A percentile compares a stretch with the other conserved stretches of the same genome.
Conservation (phyloP, 768 basidiomycete genomes). For the Lepiota brunneoincarnata region DNA sequence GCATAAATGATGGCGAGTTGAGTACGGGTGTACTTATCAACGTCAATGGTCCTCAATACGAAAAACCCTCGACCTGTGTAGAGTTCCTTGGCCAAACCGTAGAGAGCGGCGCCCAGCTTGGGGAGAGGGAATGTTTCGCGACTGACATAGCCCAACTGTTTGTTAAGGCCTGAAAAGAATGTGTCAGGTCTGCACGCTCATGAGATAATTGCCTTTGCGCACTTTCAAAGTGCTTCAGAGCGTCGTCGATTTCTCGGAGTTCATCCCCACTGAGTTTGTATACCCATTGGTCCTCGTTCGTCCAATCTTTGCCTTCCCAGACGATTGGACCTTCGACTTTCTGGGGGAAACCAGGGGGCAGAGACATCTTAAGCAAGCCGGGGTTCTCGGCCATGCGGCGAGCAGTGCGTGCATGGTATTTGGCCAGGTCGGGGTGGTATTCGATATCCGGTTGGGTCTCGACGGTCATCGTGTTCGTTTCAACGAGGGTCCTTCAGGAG, state of each 20-base stretch:
- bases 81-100: constrained; percentile 36
- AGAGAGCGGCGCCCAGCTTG: constrained; percentile 31
- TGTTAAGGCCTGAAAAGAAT: background rate
- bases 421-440: constrained; percentile 36
- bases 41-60: constrained; percentile 42
- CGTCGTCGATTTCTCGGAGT: constrained; percentile 34
- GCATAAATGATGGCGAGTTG: constrained; percentile 43
- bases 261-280: constrained; percentile 28
- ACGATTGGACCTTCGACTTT: constrained; percentile 34
- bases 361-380: constrained; percentile 20
- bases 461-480: background rate
- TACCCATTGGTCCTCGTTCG: constrained; percentile 37
- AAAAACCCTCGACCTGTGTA: constrained; percentile 48
- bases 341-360: constrained; percentile 35
- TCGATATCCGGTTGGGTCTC: constrained; percentile 32
- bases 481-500: too few species aligned
- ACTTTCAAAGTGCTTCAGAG: constrained; percentile 21
- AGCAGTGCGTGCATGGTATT: constrained; percentile 36
- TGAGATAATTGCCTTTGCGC: background rate
- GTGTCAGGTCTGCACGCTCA: background rate
- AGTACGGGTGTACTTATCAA: constrained; percentile 36
- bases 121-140: constrained; percentile 43
- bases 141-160: constrained; percentile 30
- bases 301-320: constrained; percentile 44
- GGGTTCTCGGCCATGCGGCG: constrained; percentile 32